Conservation (phyloP, 2,329 filamentous ascomycete species). For the Colletotrichum sp. region DNA sequence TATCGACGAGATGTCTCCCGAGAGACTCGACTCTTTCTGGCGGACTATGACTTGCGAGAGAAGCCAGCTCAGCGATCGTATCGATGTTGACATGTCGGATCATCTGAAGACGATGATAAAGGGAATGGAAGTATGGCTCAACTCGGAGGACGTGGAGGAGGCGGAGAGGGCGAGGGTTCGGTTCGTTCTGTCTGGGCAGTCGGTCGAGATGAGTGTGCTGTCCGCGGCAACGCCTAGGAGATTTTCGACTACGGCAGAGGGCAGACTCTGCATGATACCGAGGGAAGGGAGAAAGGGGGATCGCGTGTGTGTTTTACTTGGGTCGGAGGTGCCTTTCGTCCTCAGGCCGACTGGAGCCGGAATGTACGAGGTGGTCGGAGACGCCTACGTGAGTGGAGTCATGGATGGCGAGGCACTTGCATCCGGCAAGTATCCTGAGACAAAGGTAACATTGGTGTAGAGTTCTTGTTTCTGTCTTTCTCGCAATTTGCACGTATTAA, state of each 20-base stretch:
- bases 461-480: neutral
- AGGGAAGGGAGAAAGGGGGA: neutral
- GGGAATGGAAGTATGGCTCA: neutral
- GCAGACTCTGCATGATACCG: neutral
- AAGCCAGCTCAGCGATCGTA: neutral
- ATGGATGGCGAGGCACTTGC: constrained; percentile 5
- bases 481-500: neutral
- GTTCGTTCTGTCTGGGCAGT: neutral
- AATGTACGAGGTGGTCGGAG: constrained; percentile 2
- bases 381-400: neutral
- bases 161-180: neutral
- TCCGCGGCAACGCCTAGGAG: neutral
- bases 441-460: neutral
- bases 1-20: neutral
- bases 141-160: neutral
- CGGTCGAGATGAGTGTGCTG: neutral
- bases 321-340: constrained; percentile 4
- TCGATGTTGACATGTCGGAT: neutral
- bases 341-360: neutral
- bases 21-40: neutral
- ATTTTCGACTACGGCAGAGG: neutral
- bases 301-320: neutral
- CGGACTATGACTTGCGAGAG: neutral
- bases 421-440: neutral
- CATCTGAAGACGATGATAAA: neutral